Percentiles rank a stretch among this genome's conserved stretches.
Conservation (phyloP, 495 filamentous ascomycete genomes). For the Podospora tetraspora region DNA sequence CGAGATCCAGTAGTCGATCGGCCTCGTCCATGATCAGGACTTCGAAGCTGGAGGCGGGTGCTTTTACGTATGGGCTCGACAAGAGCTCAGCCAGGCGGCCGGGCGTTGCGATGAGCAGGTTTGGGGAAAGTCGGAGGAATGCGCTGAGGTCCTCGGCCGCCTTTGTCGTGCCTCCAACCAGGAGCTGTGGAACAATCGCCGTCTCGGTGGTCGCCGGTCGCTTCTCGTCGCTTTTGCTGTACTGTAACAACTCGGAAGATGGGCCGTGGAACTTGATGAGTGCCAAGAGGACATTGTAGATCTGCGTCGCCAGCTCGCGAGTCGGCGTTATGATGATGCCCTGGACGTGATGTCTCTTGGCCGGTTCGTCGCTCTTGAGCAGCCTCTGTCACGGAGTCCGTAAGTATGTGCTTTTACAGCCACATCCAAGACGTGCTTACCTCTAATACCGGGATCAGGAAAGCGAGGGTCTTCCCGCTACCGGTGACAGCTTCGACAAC, state of each 20-base stretch:
- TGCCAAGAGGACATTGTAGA: slow-evolving; percentile 71
- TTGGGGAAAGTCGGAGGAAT: slow-evolving; percentile 76
- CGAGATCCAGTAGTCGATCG: slow-evolving; percentile 87
- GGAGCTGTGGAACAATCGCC: slow-evolving; percentile 75
- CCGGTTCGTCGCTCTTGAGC: slow-evolving; percentile 61
- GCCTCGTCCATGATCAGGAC: slow-evolving; percentile 91
- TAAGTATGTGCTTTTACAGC: neutral
- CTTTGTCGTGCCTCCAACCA: slow-evolving; percentile 78
- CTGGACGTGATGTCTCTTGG: slow-evolving; percentile 82
- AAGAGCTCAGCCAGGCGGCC: slow-evolving; percentile 85
- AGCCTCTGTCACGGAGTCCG: slow-evolving; percentile 45
- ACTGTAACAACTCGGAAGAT: slow-evolving; percentile 58
- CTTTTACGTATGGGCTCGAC: slow-evolving; percentile 85
- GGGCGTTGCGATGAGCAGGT: slow-evolving; percentile 82
- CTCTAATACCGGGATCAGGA: slow-evolving; percentile 83
- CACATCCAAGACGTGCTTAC: slow-evolving; percentile 2
- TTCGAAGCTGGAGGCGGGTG: slow-evolving; percentile 81
- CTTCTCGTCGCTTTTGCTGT: slow-evolving; percentile 45
- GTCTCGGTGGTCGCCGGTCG: slow-evolving; percentile 44
- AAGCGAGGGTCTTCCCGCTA: slow-evolving; percentile 89
- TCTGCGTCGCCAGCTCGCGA: slow-evolving; percentile 86
- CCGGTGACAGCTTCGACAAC: slow-evolving; percentile 97
- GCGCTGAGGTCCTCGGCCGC: slow-evolving; percentile 76
- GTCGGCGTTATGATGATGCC: slow-evolving; percentile 91
- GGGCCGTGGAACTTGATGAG: slow-evolving; percentile 76